A percentile compares a stretch with the other conserved stretches of the same genome.
Evolutionary conservation across 108 stramenopile species (phyloP).

Genomic region (Skeletonema marinoi): DNA sequence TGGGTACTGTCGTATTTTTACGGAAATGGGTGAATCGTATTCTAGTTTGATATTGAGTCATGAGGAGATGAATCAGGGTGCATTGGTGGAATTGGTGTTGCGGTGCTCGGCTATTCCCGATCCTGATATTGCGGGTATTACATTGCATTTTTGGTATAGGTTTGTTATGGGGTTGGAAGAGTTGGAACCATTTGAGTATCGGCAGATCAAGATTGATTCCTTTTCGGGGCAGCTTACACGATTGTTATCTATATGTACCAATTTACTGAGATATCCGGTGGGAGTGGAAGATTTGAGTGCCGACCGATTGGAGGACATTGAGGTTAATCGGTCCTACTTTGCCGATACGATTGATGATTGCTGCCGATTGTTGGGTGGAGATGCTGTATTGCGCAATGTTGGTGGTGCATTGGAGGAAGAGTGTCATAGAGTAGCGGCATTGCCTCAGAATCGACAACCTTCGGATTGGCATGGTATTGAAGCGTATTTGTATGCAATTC

Average conservation of each 20-base stretch:
- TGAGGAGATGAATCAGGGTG: slow-evolving; percentile 52
- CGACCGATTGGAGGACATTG: slow-evolving; percentile 79
- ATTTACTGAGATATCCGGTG: slow-evolving; percentile 68
- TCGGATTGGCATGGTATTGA: slow-evolving; percentile 82
- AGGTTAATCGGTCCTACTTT: slow-evolving; percentile 76
- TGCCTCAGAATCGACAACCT: slow-evolving; percentile 32
- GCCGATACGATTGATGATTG: slow-evolving; percentile 89
- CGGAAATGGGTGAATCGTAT: slow-evolving; percentile 96
- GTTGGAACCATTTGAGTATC: slow-evolving; percentile 77
- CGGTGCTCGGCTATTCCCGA: slow-evolving; percentile 71
- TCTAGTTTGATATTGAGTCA: slow-evolving; percentile 79
- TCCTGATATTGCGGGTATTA: slow-evolving; percentile 83
- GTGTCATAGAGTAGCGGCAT: slow-evolving; percentile 45
- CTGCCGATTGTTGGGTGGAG: slow-evolving; percentile 82
- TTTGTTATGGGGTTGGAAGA: slow-evolving; percentile 80
- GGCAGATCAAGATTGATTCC: slow-evolving; percentile 77
- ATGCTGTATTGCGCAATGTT: slow-evolving; percentile 58
- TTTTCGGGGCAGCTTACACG: slow-evolving; percentile 66
- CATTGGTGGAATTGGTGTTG: slow-evolving; percentile 79
- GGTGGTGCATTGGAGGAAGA: slow-evolving; percentile 60
- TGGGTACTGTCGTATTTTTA: slow-evolving; percentile 90
- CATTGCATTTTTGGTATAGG: slow-evolving; percentile 93
- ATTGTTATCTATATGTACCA: slow-evolving; percentile 63
- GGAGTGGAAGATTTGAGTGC: slow-evolving; percentile 66
- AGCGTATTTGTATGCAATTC: slow-evolving; percentile 80